A percentile compares a stretch with the other conserved stretches of the same genome.
Conservation (phyloP, 345 rosid species). For the Moricandia arvensis region DNA sequence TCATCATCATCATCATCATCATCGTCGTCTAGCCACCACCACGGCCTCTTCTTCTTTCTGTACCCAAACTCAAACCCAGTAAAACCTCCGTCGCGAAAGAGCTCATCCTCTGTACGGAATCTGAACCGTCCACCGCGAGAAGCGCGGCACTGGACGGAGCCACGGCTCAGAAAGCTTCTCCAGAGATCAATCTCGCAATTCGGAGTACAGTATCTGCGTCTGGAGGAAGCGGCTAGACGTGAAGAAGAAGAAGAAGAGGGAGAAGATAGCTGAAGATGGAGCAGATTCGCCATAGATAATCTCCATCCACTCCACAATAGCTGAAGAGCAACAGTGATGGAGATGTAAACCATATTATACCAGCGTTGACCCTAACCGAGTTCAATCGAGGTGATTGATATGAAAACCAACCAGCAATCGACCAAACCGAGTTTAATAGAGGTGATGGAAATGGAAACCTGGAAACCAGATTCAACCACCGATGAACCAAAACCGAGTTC, state of each 20-base stretch:
- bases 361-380: neutral
- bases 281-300: neutral
- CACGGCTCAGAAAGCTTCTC: neutral
- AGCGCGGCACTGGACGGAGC: constrained; percentile 21
- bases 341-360: neutral
- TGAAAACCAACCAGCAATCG: neutral
- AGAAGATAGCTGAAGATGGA: neutral
- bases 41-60: neutral
- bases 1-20: neutral
- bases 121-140: constrained; percentile 36
- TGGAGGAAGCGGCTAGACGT: neutral
- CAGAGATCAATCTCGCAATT: neutral
- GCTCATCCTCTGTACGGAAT: constrained; percentile 37
- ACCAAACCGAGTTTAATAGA: neutral
- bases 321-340: neutral
- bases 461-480: neutral
- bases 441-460: neutral
- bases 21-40: neutral
- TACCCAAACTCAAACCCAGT: constrained; percentile 28
- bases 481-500: neutral
- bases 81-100: constrained; percentile 30
- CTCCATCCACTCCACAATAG: neutral
- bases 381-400: neutral
- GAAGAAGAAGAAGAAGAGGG: neutral
- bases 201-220: neutral